These are phyloP conservation scores for Gleditsia sinensis DNA, from an alignment of 306 rosid species.

Conservation along the genomic window DNA sequence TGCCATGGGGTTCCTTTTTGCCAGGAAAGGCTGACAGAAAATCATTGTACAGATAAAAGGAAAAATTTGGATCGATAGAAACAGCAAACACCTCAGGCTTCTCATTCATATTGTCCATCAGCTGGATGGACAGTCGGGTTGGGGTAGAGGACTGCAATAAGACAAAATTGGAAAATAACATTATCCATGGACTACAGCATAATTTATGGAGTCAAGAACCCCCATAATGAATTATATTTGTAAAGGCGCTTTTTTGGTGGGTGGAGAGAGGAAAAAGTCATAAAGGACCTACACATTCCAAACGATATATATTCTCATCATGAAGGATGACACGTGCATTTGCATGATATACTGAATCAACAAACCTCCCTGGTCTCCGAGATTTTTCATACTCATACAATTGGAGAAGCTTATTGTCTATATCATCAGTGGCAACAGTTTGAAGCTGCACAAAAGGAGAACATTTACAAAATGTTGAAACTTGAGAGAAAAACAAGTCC, in stretches of 20 bases:
- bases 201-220: slow-evolving; percentile 4
- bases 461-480: slow-evolving; percentile 29
- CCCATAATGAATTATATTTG: not conserved
- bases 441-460: slow-evolving; percentile 73
- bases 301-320: slow-evolving; percentile 86
- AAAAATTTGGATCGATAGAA: slow-evolving; percentile 88
- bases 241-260: not conserved
- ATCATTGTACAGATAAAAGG: slow-evolving; percentile 81
- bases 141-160: slow-evolving; percentile 67
- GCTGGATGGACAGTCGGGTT: slow-evolving; percentile 67
- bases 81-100: slow-evolving; percentile 90
- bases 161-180: slow-evolving; percentile 17
- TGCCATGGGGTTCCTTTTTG: slow-evolving; percentile 71
- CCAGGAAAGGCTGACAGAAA: slow-evolving; percentile 65
- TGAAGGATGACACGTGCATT: slow-evolving; percentile 88
- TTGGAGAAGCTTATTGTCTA: slow-evolving; percentile 84
- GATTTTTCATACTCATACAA: slow-evolving; percentile 84
- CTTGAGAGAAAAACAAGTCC: slow-evolving; percentile 20
- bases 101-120: slow-evolving; percentile 86
- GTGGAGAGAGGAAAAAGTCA: not conserved
- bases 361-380: slow-evolving; percentile 68
- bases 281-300: slow-evolving; percentile 70
- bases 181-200: not conserved
- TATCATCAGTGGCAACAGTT: slow-evolving; percentile 78
- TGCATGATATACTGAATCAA: slow-evolving; percentile 82